Base-by-base conservation (phyloP, 2,329 filamentous ascomycete species). In the Xylariales sp. region DNA sequence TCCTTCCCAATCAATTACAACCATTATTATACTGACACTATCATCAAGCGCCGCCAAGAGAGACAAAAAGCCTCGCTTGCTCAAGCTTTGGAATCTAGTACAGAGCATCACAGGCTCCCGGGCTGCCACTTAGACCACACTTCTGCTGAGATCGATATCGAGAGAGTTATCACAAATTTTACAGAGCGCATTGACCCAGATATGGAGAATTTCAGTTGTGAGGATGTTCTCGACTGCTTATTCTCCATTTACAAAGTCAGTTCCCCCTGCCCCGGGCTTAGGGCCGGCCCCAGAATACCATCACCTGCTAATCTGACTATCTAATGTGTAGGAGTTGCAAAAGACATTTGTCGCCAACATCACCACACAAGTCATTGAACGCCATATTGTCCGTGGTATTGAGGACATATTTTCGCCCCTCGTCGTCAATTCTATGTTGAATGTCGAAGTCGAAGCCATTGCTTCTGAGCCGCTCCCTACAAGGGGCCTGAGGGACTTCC, bases 1-100 rank as follows among this genome's bases (percentile, higher is more conserved):
- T 65, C 60, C 2, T 76, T 75, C 58, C 76, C 78, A 0, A 76
- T 80, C 5, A 81, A 78, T 9, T 81, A 81, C 55, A 80, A 81
- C 45, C 77, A 80, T 43, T 78, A 78, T 49, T 81, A 76, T 49
- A 78, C 76, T 0, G 74, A 80, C 5, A 78, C 69, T 0, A 68
- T 81, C 10, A 52, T 68, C 0, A 76, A 75, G 23, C 56, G 52
- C 7, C 56, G 62, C 28, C 43, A 53, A 18, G 57, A 56, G 16
- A 61, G 56, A 54, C n/a, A 52, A 5, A 60, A 56, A 34, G 30
- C 8, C 3, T 34, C 14, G 1, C 32, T 64, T 50, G 23, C 45
- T 32, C 10, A 43, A 32, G 48, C 49, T 2, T 12, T 59, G 18
- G 28, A 59, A 41, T 16, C 9, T 30, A 6, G 46, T 30, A 54